Evolutionary conservation across 2,329 filamentous ascomycete genomes (phyloP), one percentile per base, ranked within the genome.

Genomic region (Diaporthe citrichinensis): DNA sequence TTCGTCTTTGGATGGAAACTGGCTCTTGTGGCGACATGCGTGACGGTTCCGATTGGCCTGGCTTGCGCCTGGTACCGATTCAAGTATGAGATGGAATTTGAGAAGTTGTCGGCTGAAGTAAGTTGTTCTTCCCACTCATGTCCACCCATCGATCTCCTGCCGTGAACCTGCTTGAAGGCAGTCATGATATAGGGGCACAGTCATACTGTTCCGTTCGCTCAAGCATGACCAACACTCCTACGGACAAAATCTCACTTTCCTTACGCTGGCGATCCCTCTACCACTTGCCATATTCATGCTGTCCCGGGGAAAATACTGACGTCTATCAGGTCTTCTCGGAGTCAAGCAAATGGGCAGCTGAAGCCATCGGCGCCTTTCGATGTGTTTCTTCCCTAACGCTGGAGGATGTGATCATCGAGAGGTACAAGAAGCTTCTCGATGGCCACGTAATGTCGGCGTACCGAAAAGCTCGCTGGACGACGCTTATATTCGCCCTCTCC

Each of bases 1-100:
- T 95, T 94, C 79, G 86, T 88, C 5, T 95, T 93, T 81, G 92
- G 93, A 1, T 96, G 94, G 94, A 96, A 95, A 81, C 86, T 96
- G 12, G 91, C 92, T 0, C 84, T 95, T 0, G 92, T 96, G 0
- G 88, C 90, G 0, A 85, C 92, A 12, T 93, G 91, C 78, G 90
- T 93, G 12, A 88, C 89, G 8, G 82, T 90, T 72, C 90, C 90
- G 0, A 80, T 91, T 31, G 84, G 87, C 59, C 78, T 91, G 4
- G 73, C 82, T 7, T 85, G 87, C 0, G 87, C 86, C 0, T 91
- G 86, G 79, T 88, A 86, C 82, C 87, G 89, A 1, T 83, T 91
- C 78, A 87, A 84, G 76, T 90, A 90, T 78, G 92, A 94, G 81
- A 82, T 91, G n/a, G 85, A 92, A 76, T 94, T 95, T 76, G 92